phyloP scores from a whole-genome alignment of 208 protist species.

The Histomonas meleagridis region DNA sequence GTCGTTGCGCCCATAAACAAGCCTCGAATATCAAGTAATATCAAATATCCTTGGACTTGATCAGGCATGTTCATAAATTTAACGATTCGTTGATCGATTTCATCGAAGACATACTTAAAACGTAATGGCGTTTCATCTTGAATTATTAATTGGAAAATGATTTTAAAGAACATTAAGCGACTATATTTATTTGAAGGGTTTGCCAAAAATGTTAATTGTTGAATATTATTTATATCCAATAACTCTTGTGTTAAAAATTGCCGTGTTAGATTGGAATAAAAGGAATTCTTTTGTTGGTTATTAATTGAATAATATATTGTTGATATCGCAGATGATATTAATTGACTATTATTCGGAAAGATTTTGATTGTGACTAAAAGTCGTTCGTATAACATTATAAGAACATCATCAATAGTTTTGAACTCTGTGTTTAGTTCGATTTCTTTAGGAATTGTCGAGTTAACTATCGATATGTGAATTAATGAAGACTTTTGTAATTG shows the following conservation, averaged over 20 bases:
- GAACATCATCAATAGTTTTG: not conserved
- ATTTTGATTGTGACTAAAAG: not conserved
- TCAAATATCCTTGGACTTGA: too few relatives aligned
- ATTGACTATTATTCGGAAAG: not conserved
- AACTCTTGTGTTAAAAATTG: not conserved
- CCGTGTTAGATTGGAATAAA: not conserved
- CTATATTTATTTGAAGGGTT: not conserved
- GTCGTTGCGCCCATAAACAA: not conserved
- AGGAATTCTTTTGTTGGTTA: not conserved
- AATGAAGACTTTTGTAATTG: not conserved
- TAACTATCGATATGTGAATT: not conserved
- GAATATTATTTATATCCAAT: not conserved
- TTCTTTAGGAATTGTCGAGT: not conserved
- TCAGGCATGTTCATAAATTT: too few relatives aligned
- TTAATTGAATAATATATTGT: not conserved
- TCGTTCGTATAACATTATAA: not conserved
- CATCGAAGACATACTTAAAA: too few relatives aligned
- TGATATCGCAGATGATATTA: not conserved
- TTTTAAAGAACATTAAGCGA: not conserved
- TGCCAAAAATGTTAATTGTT: not conserved
- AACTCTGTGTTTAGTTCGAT: not conserved
- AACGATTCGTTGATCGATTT: too few relatives aligned
- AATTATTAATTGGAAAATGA: not conserved
- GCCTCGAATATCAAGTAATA: too few relatives aligned
- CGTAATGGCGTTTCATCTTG: too few relatives aligned